Evolutionary conservation across 73 alveolate genomes (phyloP).

Genomic region (Tetrahymena malaccensis): DNA sequence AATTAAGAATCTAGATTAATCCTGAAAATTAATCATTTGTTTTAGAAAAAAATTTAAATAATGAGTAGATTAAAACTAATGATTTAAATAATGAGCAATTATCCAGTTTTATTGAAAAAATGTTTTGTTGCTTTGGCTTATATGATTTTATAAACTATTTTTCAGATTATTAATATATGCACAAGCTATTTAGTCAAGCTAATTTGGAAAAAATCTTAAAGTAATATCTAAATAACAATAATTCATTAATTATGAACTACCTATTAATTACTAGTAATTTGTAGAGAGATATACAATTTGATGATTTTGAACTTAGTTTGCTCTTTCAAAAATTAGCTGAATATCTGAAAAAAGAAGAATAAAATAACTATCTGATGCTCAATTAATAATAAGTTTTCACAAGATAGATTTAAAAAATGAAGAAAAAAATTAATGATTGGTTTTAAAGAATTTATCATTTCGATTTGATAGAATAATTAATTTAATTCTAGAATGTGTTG

Average conservation of each 20-base stretch:
- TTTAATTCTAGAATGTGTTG: background rate
- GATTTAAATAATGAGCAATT: background rate
- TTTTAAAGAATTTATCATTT: too few relatives aligned
- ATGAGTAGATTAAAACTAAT: too few relatives aligned
- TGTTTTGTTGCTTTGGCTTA: background rate
- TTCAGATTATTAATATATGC: too few relatives aligned
- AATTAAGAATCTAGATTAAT: too few relatives aligned
- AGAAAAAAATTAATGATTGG: background rate
- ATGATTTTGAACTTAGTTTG: background rate
- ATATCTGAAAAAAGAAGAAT: too few relatives aligned
- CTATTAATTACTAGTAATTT: background rate
- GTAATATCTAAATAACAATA: background rate
- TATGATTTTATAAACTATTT: background rate
- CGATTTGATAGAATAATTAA: too few relatives aligned
- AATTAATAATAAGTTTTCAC: background rate
- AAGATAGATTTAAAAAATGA: background rate
- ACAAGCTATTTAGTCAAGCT: too few relatives aligned
- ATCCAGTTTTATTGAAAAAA: too few relatives aligned
- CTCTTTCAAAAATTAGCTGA: background rate
- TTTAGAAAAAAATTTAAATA: too few relatives aligned
- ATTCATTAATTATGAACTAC: background rate
- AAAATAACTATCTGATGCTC: background rate
- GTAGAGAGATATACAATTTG: too few relatives aligned
- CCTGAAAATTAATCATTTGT: too few relatives aligned
- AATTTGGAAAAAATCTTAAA: background rate